Evolutionary conservation across 2,329 filamentous ascomycete genomes (phyloP).

Genomic region (Ambrosiella xylebori): DNA sequence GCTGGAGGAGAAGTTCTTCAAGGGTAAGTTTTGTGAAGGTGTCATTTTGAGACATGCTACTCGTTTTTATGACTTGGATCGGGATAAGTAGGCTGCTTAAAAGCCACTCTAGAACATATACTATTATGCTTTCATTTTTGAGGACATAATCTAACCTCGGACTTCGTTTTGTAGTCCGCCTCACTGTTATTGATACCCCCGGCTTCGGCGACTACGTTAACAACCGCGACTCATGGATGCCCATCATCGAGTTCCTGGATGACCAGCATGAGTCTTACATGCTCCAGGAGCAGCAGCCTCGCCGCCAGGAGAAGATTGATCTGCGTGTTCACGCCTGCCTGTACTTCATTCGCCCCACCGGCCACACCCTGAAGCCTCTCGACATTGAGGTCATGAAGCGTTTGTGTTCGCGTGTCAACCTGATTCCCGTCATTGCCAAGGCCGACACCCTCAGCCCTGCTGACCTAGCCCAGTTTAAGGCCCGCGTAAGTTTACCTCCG

Average conservation of each 20-base stretch:
- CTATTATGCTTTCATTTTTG: too few species aligned
- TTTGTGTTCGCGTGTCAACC: constrained; percentile 90
- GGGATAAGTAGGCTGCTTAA: too few species aligned
- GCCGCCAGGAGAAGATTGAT: constrained; percentile 96
- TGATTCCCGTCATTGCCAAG: constrained; percentile 97
- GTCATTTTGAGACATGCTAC: background rate
- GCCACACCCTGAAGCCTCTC: constrained; percentile 93
- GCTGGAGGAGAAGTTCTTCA: constrained; percentile 99
- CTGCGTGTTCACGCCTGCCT: constrained; percentile 95
- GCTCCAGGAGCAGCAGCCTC: constrained; percentile 98
- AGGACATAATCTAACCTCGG: background rate
- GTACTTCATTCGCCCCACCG: constrained; percentile 98
- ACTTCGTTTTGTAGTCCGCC: constrained; percentile 49
- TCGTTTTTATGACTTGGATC: too few species aligned
- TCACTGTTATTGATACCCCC: constrained; percentile 97
- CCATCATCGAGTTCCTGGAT: constrained; percentile 98
- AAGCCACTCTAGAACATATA: too few species aligned
- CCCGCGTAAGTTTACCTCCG: constrained; percentile 48
- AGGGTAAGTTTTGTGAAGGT: constrained; percentile 43
- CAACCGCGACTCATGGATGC: constrained; percentile 99
- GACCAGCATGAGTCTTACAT: constrained; percentile 99
- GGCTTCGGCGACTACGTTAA: constrained; percentile 99
- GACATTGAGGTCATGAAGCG: constrained; percentile 99
- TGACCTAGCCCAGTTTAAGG: constrained; percentile 88
- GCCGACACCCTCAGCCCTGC: constrained; percentile 89